These are phyloP conservation scores for Pseudohyphozyma bogoriensis DNA, from an alignment of 768 basidiomycete genomes.

Conservation along the genomic window DNA sequence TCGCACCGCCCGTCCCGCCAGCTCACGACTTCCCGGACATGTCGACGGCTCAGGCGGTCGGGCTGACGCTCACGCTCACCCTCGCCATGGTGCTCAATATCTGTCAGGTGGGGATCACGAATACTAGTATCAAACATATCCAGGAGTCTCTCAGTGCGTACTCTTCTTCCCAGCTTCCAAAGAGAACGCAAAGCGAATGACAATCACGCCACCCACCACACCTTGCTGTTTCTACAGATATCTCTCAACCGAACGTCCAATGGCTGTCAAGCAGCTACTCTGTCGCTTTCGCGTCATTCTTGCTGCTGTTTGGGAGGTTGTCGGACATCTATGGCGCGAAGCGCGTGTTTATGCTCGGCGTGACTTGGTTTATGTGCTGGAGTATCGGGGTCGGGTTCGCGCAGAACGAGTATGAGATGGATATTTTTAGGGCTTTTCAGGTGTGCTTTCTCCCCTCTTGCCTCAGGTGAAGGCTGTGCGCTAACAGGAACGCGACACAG, in stretches of 20 bases:
- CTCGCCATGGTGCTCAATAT: conserved; percentile 14
- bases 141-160: no score
- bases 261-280: conserved; percentile 11
- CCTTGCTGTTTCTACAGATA: neutral
- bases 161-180: no score
- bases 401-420: conserved; percentile 50
- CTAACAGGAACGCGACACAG: no score
- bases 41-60: neutral
- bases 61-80: neutral
- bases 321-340: conserved; percentile 69
- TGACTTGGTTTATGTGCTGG: conserved; percentile 48
- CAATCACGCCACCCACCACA: neutral
- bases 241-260: conserved; percentile 1
- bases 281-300: conserved; percentile 38
- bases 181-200: no score
- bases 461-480: no score
- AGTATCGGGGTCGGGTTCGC: conserved; percentile 59
- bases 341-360: conserved; percentile 54
- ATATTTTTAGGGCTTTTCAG: conserved; percentile 61
- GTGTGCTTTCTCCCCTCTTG: no score
- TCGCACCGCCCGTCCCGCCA: no score
- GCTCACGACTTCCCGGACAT: conserved; percentile 1
- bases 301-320: conserved; percentile 63
- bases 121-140: neutral
- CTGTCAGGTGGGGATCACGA: neutral